Conservation (phyloP, 2,329 filamentous ascomycete species). For the Hypoxylon sp. region DNA sequence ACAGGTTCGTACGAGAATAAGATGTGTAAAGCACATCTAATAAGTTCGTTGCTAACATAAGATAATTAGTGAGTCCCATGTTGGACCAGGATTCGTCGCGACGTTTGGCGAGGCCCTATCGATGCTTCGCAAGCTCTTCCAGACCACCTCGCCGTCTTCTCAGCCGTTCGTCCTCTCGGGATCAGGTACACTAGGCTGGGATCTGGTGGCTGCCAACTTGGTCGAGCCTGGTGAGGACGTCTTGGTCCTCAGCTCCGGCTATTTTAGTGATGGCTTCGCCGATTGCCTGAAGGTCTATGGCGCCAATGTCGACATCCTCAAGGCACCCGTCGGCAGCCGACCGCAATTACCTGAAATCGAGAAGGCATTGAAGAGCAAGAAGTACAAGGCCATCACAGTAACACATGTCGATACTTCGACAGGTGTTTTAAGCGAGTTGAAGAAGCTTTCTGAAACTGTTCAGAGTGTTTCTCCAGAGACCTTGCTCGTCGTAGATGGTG, state of each 20-base stretch:
- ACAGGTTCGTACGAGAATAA: conserved; percentile 67
- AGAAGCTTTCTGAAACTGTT: conserved; percentile 82
- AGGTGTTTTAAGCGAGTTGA: conserved; percentile 90
- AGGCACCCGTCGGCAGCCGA: conserved; percentile 85
- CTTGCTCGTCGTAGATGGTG: conserved; percentile 90
- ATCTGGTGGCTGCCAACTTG: conserved; percentile 92
- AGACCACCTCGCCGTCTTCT: conserved; percentile 80
- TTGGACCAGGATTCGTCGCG: conserved; percentile 86
- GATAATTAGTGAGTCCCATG: conserved; percentile 82
- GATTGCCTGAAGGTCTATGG: conserved; percentile 93
- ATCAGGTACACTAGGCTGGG: conserved; percentile 96
- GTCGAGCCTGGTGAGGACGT: conserved; percentile 89
- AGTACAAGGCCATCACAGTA: conserved; percentile 93
- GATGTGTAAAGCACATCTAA: neutral
- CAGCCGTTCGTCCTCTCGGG: conserved; percentile 95
- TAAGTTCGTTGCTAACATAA: conserved; percentile 17
- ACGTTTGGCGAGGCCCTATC: conserved; percentile 89
- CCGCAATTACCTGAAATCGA: conserved; percentile 90
- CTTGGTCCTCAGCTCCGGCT: conserved; percentile 92
- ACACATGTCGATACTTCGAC: conserved; percentile 98
- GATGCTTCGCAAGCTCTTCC: conserved; percentile 92
- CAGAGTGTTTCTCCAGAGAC: conserved; percentile 90
- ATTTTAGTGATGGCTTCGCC: conserved; percentile 95
- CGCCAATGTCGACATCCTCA: conserved; percentile 87
- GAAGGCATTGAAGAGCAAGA: conserved; percentile 85